These are phyloP conservation scores for Penicillium salamii DNA, from an alignment of 495 filamentous ascomycete species.

Conservation along the genomic window DNA sequence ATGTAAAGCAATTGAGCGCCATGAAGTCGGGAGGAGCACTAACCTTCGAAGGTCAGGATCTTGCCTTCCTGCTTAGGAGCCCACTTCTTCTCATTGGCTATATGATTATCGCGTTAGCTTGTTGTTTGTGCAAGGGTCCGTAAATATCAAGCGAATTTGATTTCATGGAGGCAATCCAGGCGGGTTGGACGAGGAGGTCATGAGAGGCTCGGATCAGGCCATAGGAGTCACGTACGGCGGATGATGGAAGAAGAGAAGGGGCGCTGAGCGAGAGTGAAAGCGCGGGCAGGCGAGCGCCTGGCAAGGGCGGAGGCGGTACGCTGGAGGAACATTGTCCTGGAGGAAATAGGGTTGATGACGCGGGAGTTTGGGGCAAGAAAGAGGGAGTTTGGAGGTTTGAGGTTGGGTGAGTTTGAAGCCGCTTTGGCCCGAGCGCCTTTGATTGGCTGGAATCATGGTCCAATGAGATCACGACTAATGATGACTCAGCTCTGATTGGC, in stretches of 20 bases:
- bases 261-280: slow-evolving; percentile 44
- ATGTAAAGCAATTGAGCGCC: slow-evolving; percentile 12
- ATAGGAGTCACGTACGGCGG: slow-evolving; percentile 44
- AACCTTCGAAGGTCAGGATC: slow-evolving; percentile 47
- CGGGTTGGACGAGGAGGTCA: slow-evolving; percentile 10
- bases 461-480: slow-evolving; percentile 16
- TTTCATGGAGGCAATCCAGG: slow-evolving; percentile 19
- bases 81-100: slow-evolving; percentile 39
- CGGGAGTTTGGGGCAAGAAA: slow-evolving; percentile 23
- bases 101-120: slow-evolving; percentile 30
- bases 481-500: slow-evolving; percentile 43
- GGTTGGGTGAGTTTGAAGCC: slow-evolving; percentile 46
- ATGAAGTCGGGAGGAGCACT: slow-evolving; percentile 16
- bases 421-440: slow-evolving; percentile 38
- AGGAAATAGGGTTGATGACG: slow-evolving; percentile 21
- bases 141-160: slow-evolving; percentile 18
- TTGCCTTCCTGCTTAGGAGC: slow-evolving; percentile 39
- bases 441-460: slow-evolving; percentile 16
- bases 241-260: slow-evolving; percentile 48
- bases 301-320: slow-evolving; percentile 71
- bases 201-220: slow-evolving; percentile 26
- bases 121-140: background rate
- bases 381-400: slow-evolving; percentile 42
- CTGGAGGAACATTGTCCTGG: slow-evolving; percentile 74
- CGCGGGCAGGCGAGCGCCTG: slow-evolving; percentile 63